Conservation (phyloP, 208 protist species). For the Crithidia mellificae region DNA sequence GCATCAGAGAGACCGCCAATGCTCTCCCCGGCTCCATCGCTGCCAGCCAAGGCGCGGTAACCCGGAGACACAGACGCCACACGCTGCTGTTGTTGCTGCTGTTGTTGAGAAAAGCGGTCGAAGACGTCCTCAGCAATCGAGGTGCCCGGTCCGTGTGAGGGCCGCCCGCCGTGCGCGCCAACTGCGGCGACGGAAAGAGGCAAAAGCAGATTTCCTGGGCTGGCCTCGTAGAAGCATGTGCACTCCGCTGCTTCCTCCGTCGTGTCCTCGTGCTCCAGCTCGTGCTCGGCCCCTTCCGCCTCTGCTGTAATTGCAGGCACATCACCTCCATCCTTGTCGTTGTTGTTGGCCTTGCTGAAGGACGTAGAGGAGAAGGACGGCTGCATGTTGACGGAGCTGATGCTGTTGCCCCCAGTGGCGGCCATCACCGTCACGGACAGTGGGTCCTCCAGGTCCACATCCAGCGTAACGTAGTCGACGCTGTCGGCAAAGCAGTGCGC, state of each 20-base stretch:
- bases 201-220: conserved; percentile 12
- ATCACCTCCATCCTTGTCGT: not conserved
- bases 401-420: too few relatives aligned
- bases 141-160: not conserved
- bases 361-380: not conserved
- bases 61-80: not conserved
- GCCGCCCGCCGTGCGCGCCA: not conserved
- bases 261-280: not conserved
- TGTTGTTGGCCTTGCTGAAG: not conserved
- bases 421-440: conserved; percentile 14
- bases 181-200: conserved; percentile 3
- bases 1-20: not conserved
- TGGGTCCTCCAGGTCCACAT: conserved; percentile 55
- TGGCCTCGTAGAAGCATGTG: conserved; percentile 18
- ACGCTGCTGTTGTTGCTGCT: conserved; percentile 3
- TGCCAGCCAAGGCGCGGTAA: conserved; percentile 3
- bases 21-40: not conserved
- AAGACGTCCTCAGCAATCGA: not conserved
- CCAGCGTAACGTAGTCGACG: conserved; percentile 50
- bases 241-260: conserved; percentile 1
- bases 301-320: too few relatives aligned
- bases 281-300: too few relatives aligned
- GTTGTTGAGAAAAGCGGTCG: not conserved
- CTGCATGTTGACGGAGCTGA: too few relatives aligned
- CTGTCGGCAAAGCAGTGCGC: conserved; percentile 75